These are phyloP conservation scores for Sugiyamaella floridensis DNA, from an alignment of 805 yeast genomes.

Conservation along the genomic window DNA sequence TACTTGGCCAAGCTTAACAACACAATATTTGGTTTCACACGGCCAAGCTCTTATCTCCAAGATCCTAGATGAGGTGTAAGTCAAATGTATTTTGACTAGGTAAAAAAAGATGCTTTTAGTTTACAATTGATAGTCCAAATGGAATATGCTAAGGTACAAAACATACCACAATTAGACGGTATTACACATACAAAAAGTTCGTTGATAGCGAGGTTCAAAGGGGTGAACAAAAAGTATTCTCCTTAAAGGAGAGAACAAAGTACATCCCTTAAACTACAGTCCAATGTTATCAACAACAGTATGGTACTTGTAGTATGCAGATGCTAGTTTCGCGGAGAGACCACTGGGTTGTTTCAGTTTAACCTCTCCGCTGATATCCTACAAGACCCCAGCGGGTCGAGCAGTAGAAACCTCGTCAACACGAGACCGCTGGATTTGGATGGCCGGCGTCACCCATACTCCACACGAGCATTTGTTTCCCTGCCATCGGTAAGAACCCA, in stretches of 20 bases:
- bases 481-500: conserved; percentile 92
- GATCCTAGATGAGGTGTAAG: too few species aligned
- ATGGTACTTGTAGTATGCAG: not conserved
- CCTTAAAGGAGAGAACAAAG: not conserved
- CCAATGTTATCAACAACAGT: not conserved
- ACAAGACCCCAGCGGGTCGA: conserved; percentile 3
- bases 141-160: too few species aligned
- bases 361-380: conserved; percentile 1
- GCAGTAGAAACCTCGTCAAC: conserved; percentile 52
- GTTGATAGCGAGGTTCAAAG: not conserved
- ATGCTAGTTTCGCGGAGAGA: not conserved
- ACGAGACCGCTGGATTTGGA: conserved; percentile 71
- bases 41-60: too few species aligned
- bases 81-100: too few species aligned
- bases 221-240: not conserved
- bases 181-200: not conserved
- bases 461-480: conserved; percentile 95
- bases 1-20: not conserved
- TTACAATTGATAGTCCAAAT: not conserved
- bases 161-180: too few species aligned
- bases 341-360: not conserved
- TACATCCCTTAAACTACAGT: not conserved
- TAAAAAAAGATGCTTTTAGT: conserved; percentile 1
- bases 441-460: conserved; percentile 89
- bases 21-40: too few species aligned